Conservation (phyloP, 371 early-diverging fungal genomes). For the Modicella reniformis region DNA sequence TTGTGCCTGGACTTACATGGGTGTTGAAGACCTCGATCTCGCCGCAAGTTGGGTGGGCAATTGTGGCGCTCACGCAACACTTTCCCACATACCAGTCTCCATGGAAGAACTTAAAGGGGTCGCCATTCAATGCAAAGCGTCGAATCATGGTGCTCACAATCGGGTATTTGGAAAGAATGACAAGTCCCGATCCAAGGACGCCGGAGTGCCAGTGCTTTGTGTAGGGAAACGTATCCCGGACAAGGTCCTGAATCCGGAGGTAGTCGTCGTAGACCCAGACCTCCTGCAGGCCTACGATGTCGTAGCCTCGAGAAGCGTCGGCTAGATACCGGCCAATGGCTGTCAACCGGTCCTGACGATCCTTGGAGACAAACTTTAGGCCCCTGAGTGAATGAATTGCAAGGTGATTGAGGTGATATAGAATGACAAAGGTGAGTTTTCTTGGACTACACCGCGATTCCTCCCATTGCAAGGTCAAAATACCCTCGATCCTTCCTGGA, state of each 20-base stretch:
- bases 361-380: conserved; percentile 62
- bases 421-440: neutral
- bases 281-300: conserved; percentile 74
- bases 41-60: conserved; percentile 69
- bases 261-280: conserved; percentile 69
- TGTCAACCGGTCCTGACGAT: conserved; percentile 61
- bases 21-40: conserved; percentile 71
- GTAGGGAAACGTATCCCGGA: conserved; percentile 55
- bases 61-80: conserved; percentile 62
- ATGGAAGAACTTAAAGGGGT: conserved; percentile 64
- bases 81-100: conserved; percentile 77
- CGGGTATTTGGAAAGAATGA: conserved; percentile 65
- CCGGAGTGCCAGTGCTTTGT: conserved; percentile 66
- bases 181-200: conserved; percentile 68
- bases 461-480: no score
- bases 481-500: no score
- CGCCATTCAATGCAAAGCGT: conserved; percentile 67
- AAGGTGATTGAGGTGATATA: no score
- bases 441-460: neutral
- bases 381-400: conserved; percentile 56
- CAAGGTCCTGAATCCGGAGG: conserved; percentile 56
- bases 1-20: conserved; percentile 59
- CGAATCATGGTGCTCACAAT: conserved; percentile 60
- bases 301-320: conserved; percentile 52
- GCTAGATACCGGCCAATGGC: conserved; percentile 67